A percentile compares a stretch with the other conserved stretches of the same genome.
These are phyloP conservation scores for Colletotrichum zoysiae DNA, from an alignment of 2,329 filamentous ascomycete genomes.

Conservation along the genomic window DNA sequence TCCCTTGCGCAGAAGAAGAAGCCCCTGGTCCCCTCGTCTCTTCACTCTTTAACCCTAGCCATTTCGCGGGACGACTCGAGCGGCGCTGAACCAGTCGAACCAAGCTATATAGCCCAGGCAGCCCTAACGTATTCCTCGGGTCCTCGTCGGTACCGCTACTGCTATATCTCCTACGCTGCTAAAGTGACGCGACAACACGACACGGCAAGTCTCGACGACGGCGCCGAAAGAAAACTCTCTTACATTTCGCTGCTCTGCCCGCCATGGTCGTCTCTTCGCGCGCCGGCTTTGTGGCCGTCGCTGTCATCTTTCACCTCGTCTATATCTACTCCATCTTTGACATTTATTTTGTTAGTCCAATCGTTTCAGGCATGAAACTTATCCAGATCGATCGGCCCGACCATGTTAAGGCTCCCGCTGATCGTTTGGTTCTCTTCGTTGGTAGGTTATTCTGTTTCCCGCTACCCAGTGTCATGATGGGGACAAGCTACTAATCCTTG, in stretches of 20 bases:
- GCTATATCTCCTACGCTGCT: not conserved
- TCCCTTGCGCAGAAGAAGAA: conserved; percentile 10
- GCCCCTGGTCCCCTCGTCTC: not conserved
- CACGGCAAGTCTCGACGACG: not conserved
- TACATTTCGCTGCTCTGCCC: conserved; percentile 14
- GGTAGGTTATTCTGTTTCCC: conserved; percentile 64
- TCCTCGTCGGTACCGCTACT: not conserved
- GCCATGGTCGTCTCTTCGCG: conserved; percentile 71
- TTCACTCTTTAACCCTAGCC: not conserved
- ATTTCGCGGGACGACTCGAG: not conserved
- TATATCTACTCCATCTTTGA: conserved; percentile 98
- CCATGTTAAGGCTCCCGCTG: conserved; percentile 79
- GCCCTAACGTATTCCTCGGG: not conserved
- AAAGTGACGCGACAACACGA: conserved; percentile 5
- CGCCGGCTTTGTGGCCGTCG: conserved; percentile 87
- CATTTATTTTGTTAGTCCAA: conserved; percentile 98
- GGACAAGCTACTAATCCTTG: conserved; percentile 6
- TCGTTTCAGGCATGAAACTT: conserved; percentile 93
- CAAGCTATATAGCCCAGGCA: not conserved
- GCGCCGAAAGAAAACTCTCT: not conserved
- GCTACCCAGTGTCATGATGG: not conserved
- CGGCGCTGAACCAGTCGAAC: conserved; percentile 4
- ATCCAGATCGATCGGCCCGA: conserved; percentile 75
- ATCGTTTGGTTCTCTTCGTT: conserved; percentile 92
- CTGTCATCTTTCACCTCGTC: conserved; percentile 90